Evolutionary conservation across 2,329 filamentous ascomycete genomes (phyloP).

Genomic region (Claviceps monticola): DNA sequence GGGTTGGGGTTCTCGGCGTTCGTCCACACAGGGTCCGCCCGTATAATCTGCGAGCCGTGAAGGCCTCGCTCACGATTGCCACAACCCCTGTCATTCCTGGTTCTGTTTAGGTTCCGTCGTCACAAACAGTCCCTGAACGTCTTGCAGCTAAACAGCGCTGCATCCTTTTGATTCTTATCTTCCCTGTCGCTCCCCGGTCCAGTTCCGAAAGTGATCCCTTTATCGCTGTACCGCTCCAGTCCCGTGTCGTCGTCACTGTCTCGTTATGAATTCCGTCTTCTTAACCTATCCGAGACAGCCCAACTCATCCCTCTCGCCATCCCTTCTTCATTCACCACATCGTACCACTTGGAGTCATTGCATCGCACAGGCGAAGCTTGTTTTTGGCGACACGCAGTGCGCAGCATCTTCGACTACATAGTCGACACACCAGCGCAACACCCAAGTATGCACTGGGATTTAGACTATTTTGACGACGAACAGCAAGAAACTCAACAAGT

Average conservation of each 20-base stretch:
- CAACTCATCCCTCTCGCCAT: slow-evolving; percentile 2
- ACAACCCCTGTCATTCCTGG: not conserved
- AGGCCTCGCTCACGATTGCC: not conserved
- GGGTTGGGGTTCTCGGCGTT: not conserved
- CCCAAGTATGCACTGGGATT: slow-evolving; percentile 4
- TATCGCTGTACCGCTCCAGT: slow-evolving; percentile 1
- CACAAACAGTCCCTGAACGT: not conserved
- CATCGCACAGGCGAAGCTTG: not conserved
- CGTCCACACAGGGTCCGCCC: not conserved
- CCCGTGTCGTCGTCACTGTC: not conserved
- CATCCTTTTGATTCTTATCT: not conserved
- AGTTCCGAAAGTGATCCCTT: not conserved
- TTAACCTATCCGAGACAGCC: slow-evolving; percentile 5
- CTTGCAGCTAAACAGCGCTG: not conserved
- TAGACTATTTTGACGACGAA: not conserved
- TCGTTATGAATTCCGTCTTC: slow-evolving; percentile 7
- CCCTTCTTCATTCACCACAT: not conserved
- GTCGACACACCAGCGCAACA: not conserved
- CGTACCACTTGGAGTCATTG: not conserved
- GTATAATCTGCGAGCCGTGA: not conserved
- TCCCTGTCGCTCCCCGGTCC: not conserved
- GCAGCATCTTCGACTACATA: not conserved
- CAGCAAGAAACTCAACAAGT: not conserved
- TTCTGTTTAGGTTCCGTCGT: not conserved
- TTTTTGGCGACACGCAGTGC: not conserved